Evolutionary conservation across 2,329 filamentous ascomycete genomes (phyloP), one percentile per base, ranked within the genome.

Genomic region (Aspergillus carbonarius): DNA sequence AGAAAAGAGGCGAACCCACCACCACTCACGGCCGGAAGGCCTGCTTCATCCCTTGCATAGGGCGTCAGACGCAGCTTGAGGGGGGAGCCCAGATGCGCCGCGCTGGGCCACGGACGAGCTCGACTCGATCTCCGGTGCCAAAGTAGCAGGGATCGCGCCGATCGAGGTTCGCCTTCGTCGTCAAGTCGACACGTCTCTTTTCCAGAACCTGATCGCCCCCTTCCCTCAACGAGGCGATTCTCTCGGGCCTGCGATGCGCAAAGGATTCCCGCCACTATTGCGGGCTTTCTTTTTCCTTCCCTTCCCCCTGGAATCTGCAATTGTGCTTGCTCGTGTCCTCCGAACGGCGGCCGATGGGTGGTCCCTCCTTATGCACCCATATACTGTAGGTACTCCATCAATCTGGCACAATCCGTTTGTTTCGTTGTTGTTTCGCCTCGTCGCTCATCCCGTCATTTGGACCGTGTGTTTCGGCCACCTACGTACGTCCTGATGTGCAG

Each of bases 121-220:
- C 53, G 42, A 25, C 42, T 46, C 25, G 34, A 51, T 56, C 32
- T 50, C 34, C 37, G 51, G 34, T 35, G 17, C 39, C 53, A 52
- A 51, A 46, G 54, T 37, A 59, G 44, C 54, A 54, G 57, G 53
- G 46, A 62, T 59, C 54, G 48, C 44, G 63, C 50, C 62, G 60
- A 64, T 60, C 60, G 47, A 56, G 53, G 48, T 52, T 51, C 48
- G 48, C 46, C 54, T 55, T 55, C 55, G 55, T 40, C 54, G 48
- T 53, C 13, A 32, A 60, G 54, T 54, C 32, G 61, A 64, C 59
- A 55, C 57, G 57, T 63, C 64, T 57, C 8, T 54, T 59, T 66
- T 66, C 64, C 61, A 66, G 64, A 66, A 66, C 55, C 58, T 50
- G 54, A 65, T 65, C 63, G 32, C 35, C 58, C 51, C 48, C 55